Base-by-base conservation (phyloP, 2,329 filamentous ascomycete species). In the Leptographium galeiforme region DNA sequence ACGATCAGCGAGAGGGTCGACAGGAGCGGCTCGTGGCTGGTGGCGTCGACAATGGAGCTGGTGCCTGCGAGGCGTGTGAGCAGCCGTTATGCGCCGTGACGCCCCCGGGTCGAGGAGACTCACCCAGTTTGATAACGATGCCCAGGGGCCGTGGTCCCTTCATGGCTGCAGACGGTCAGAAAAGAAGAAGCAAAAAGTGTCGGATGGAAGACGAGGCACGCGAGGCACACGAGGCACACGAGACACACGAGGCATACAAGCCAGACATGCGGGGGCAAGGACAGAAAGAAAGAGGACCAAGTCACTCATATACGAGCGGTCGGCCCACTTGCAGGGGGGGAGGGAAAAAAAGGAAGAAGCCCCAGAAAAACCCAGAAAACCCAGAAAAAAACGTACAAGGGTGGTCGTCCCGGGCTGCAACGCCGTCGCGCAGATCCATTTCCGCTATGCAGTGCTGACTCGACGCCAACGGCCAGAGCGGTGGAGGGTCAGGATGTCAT, bases 1-100 rank as follows among this genome's bases (percentile, higher is more conserved):
- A 97, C 93, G 59, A 98, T 96, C 56, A 91, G 75, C 56, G 87
- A 90, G 54, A 98, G 74, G 61, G 89, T 95, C 6, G 90, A 93
- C 41, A 98, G 78, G 39, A 96, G 79, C 4, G 93, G 93, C 65
- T 96, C 88, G 70, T 95, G 93, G 25, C 88, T 95, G 65, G 84
- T 86, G 67, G 98, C 93, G 70, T 97, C 89, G 59, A 98, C 90
- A 61, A 98, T 97, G n/a, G 93, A 97, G 68, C 89, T 96, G 48
- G 93, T 97, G 62, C 93, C 93, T 98, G 45, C 33, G 19, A n/a
- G 61, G 56, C 55, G 4, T 40, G 48, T 53, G 8, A 58, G 55
- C n/a, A 18, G 16, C 4, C 7, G 8, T 4, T 13, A 19, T 11
- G n/a, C 16, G 11, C 6, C 8, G 25, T 3, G 36, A 18, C 10